These are phyloP conservation scores for Tylopilus balloui DNA, from an alignment of 768 basidiomycete species.

Conservation along the genomic window DNA sequence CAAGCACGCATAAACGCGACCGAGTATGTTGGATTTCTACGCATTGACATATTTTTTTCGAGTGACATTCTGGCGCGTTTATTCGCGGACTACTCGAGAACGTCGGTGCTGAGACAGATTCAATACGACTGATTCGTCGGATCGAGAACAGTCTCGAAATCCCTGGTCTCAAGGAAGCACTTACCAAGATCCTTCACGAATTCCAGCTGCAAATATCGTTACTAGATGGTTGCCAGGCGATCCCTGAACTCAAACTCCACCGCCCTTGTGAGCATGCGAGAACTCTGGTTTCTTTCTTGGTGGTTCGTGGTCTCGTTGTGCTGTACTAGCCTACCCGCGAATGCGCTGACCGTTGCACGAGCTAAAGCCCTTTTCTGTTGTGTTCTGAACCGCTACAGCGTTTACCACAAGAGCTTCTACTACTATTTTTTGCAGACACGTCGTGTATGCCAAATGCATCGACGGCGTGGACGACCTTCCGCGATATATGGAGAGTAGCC, in stretches of 20 bases:
- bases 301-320: conserved; percentile 42
- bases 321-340: background rate
- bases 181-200: conserved; percentile 96
- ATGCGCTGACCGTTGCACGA: conserved; percentile 26
- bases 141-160: conserved; percentile 97
- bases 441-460: conserved; percentile 77
- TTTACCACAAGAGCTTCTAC: conserved; percentile 51
- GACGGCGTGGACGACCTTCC: conserved; percentile 63
- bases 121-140: conserved; percentile 87
- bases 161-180: conserved; percentile 86
- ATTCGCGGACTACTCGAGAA: conserved; percentile 94
- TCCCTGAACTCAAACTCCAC: conserved; percentile 81
- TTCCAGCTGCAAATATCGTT: conserved; percentile 93
- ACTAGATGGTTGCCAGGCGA: conserved; percentile 86
- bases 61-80: conserved; percentile 47
- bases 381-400: conserved; percentile 60
- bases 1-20: conserved; percentile 89
- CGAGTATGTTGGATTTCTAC: conserved; percentile 45
- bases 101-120: conserved; percentile 93
- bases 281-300: conserved; percentile 74
- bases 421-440: conserved; percentile 87
- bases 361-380: conserved; percentile 58
- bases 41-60: background rate
- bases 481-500: conserved; percentile 48
- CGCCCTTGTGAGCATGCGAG: conserved; percentile 59